Evolutionary conservation across 192 early-diverging fungal species (phyloP), one percentile per base, ranked within the genome.

Genomic region (Lobulomyces angularis): DNA sequence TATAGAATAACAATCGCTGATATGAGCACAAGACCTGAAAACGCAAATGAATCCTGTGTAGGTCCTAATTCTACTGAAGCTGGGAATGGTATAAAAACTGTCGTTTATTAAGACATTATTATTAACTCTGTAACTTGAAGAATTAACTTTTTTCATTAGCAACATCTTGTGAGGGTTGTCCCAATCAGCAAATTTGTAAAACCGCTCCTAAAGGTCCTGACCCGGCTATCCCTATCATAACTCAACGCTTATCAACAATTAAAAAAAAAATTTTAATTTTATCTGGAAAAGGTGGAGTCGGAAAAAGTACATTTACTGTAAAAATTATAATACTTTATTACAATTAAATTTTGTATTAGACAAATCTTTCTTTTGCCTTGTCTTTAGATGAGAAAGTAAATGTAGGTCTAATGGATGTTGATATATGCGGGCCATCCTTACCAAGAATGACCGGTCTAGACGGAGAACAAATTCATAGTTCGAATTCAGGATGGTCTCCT

Each of bases 201-300:
- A n/a, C n/a, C n/a, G n/a, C n/a, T n/a, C n/a, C n/a, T n/a, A n/a
- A n/a, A n/a, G n/a, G n/a, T n/a, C n/a, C n/a, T n/a, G n/a, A n/a
- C n/a, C n/a, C n/a, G n/a, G 60, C 55, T 3, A 43, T 73, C 45
- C 45, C 65, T 3, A 42, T 55, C 18, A 73, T 73, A 19, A 55
- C 51, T 8, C 53, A 55, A 26, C 46, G 58, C 14, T 40, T 73
- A 32, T n/a, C 48, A 16, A 21, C 32, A 27, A 72, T 86, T 20
- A 90, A 90, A 60, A 82, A 87, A 48, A 88, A 91, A 43, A 67
- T 97, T 9, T 61, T 99, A 6, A 82, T 99, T 4, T 74, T 99
- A 17, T 90, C 85, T 0, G 94, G 94, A 20, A 98, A 98, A 62
- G 94, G 94, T 37, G 94, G 94, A 20, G 90, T 98, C 0, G 94